Base-by-base conservation (phyloP, 257 asterid genomes). In the Ilex asprella region DNA sequence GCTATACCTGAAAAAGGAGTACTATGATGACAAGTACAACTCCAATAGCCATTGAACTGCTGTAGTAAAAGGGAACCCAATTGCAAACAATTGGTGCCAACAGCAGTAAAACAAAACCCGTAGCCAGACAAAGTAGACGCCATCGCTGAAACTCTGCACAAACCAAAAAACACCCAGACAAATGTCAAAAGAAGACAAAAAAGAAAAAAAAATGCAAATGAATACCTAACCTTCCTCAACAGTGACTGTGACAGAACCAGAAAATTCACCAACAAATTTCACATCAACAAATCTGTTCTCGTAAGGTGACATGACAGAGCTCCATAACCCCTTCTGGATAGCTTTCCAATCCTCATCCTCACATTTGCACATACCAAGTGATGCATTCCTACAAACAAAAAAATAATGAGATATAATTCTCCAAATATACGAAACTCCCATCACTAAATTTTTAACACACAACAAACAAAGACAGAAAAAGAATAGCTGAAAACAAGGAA, bases 41-140 rank as follows among this genome's bases (percentile, higher is more conserved):
- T 72, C 95, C 95, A 16, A 91, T 84, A 35, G 85, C 91, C 98
- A 91, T 88, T 16, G 95, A 91, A 72, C 90, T 88, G 82, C 96
- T 82, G 69, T 91, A 91, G 76, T 91, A 91, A 67, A 91, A 91
- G 15, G 95, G 98, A 68, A 88, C 95, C 96, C 95, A 91, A 80
- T 91, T 74, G 73, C 95, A 81, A 65, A 91, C 86, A 73, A 82
- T 62, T 47, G 98, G 96, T 13, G 98, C 96, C 74, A 86, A 67
- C 47, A 88, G 75, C 81, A 88, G 75, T 59, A 84, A 41, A 58
- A 76, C 63, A 56, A 86, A 30, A 76, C 98, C 98, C 69, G 79
- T 49, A 63, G 80, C 87, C 77, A 88, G 82, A 76, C 78, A 75
- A 15, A 83, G 29, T 50, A 86, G 61, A 67, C 95, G 88, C 95